Evolutionary conservation across 1,284 basidiomycete genomes (phyloP), one percentile per base, ranked within the genome.

Genomic region (Mrakiaceae sp.): DNA sequence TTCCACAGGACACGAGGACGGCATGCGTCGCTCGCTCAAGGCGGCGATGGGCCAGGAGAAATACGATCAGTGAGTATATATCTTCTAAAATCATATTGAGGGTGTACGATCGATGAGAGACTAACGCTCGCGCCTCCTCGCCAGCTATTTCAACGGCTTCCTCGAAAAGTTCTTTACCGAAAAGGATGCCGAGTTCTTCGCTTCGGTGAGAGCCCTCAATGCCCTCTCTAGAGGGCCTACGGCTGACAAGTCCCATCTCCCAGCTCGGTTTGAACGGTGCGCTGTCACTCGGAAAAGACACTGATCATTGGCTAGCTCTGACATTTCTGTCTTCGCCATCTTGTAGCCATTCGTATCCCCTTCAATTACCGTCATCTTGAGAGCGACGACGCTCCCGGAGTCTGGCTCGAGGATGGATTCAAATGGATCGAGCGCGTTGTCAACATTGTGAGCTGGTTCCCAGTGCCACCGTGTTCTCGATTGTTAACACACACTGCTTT

Each of bases 131-230:
- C 2, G 11, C 16, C 16, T 51, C 49, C 49, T 2, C 16, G 49
- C 49, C 1, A 80, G 80, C 44, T 84, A 84, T 75, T 89, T 14
- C 4, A 61, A 44, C 40, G 11, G 87, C 85, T 86, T 86, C 74
- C 77, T 87, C 16, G 83, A 87, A 70, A 81, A 87, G 74, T 87
- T 88, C 77, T 88, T 87, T 75, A 78, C 78, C 48, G 84, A 84
- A 46, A 78, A 79, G n/a, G 87, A 88, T 72, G 86, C 85, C 47
- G 75, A 77, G 62, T 87, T 86, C 77, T 70, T 81, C 39, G 57
- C 62, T 14, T 63, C 62, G 16, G 53, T 63, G 4, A 16, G 59
- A 27, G 27, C 48, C 48, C 56, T 16, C 12, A 42, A 16, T 51
- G 27, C 9, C 7, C 5, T 3, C n/a, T 49, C 49, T 50, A 4